Evolutionary conservation across 352 stramenopile species (phyloP).

Genomic region (Aphanomyces stellatus): DNA sequence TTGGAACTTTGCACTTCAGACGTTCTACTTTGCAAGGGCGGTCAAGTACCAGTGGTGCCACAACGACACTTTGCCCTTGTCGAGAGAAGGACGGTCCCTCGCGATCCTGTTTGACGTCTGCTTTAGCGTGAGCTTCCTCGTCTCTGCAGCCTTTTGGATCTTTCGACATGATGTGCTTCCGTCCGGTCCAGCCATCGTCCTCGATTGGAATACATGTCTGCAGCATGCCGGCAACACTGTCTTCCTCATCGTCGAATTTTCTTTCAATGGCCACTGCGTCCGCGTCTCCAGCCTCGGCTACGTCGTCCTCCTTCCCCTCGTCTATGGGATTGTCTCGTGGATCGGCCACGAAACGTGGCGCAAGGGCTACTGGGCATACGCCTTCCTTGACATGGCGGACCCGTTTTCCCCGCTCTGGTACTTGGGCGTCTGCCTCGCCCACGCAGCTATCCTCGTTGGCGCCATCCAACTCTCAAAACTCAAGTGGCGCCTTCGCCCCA

Average conservation of each 20-base stretch:
- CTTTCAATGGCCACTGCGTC: not conserved
- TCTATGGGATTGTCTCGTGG: not conserved
- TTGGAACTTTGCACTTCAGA: conserved; percentile 1
- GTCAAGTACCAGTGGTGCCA: not conserved
- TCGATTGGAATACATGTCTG: not conserved
- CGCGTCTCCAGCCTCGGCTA: not conserved
- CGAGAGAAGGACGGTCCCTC: not conserved
- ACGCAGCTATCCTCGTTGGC: not conserved
- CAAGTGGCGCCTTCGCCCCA: not conserved
- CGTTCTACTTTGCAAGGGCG: conserved; percentile 1
- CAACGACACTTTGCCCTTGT: not conserved
- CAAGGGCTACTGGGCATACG: conserved; percentile 8
- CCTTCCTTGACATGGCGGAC: not conserved
- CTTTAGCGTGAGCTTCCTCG: not conserved
- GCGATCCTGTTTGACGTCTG: not conserved
- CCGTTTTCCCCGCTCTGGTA: conserved; percentile 2
- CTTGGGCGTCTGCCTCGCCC: not conserved
- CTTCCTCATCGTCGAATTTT: not conserved
- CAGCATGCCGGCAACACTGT: not conserved
- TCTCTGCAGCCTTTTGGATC: not conserved
- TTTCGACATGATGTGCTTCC: not conserved
- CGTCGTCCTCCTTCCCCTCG: not conserved
- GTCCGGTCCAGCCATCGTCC: not conserved
- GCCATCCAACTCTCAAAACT: not conserved
- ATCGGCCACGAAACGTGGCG: conserved; percentile 1